These are phyloP conservation scores for Baorangia bicolor DNA, from an alignment of 768 basidiomycete species.

Conservation along the genomic window DNA sequence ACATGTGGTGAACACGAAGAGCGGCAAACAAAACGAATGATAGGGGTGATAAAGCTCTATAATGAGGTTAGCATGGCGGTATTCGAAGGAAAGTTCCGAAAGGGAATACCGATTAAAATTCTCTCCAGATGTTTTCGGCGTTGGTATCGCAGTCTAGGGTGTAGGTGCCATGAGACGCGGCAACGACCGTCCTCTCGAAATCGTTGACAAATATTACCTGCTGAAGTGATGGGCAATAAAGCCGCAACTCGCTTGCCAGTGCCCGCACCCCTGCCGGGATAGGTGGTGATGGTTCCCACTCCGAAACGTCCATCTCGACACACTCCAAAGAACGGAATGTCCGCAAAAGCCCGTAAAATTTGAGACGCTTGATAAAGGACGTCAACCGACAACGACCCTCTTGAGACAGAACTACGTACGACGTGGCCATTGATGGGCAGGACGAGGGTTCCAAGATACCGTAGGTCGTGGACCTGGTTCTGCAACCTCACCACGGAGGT, in stretches of 20 bases:
- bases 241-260: slow-evolving; percentile 55
- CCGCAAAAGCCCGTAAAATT: slow-evolving; percentile 60
- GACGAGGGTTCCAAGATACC: slow-evolving; percentile 63
- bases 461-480: slow-evolving; percentile 39
- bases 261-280: slow-evolving; percentile 55
- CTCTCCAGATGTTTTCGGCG: slow-evolving; percentile 33
- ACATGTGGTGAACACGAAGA: slow-evolving; percentile 20
- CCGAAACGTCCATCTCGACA: slow-evolving; percentile 62
- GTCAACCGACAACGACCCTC: background rate
- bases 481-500: slow-evolving; percentile 38
- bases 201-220: slow-evolving; percentile 63
- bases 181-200: slow-evolving; percentile 52
- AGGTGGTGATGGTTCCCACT: slow-evolving; percentile 60
- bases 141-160: slow-evolving; percentile 25
- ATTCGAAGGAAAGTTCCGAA: slow-evolving; percentile 1
- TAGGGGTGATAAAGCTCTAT: slow-evolving; percentile 2
- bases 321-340: slow-evolving; percentile 49
- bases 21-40: slow-evolving; percentile 5
- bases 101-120: slow-evolving; percentile 25
- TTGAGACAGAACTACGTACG: slow-evolving; percentile 24
- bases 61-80: background rate
- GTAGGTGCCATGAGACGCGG: slow-evolving; percentile 37
- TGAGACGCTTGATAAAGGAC: slow-evolving; percentile 47
- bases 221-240: slow-evolving; percentile 54
- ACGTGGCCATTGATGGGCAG: slow-evolving; percentile 49